These are phyloP conservation scores for Scalesia atractyloides DNA, from an alignment of 129 eudicot species.

Conservation along the genomic window DNA sequence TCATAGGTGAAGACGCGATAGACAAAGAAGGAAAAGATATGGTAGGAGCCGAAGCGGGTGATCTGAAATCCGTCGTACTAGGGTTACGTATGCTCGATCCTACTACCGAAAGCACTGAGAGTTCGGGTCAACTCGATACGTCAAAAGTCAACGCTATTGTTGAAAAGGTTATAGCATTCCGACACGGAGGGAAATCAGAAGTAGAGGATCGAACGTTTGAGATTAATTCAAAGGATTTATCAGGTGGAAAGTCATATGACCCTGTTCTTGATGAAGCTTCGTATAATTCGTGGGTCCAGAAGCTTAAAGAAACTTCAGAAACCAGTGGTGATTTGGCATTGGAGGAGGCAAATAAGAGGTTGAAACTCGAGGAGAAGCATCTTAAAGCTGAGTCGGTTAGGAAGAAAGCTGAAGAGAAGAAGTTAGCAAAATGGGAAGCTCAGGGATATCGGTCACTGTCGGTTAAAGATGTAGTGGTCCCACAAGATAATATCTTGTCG, in stretches of 20 bases:
- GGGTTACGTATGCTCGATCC: no score
- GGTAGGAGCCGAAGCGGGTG: no score
- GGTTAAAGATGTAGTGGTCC: constrained; percentile 46
- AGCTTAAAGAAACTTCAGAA: constrained; percentile 66
- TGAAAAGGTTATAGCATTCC: constrained; percentile 62
- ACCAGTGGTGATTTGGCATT: constrained; percentile 22
- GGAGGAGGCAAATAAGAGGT: constrained; percentile 51
- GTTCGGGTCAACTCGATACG: no score
- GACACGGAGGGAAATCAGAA: constrained; percentile 45
- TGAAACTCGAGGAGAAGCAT: constrained; percentile 56
- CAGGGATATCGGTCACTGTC: constrained; percentile 75
- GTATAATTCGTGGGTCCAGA: constrained; percentile 81
- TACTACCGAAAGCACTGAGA: no score
- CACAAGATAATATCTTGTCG: constrained; percentile 48
- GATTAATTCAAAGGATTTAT: constrained; percentile 42
- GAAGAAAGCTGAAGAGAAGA: constrained; percentile 85
- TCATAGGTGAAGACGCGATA: no score
- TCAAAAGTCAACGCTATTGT: no score
- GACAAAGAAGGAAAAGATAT: no score
- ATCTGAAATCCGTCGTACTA: no score
- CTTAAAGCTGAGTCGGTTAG: constrained; percentile 63
- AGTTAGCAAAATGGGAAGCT: constrained; percentile 82
- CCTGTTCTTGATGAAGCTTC: constrained; percentile 79
- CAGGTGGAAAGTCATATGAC: constrained; percentile 46
- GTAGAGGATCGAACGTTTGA: constrained; percentile 44